Evolutionary conservation across 257 asterid species (phyloP).

Genomic region (Przewalskia tangutica): DNA sequence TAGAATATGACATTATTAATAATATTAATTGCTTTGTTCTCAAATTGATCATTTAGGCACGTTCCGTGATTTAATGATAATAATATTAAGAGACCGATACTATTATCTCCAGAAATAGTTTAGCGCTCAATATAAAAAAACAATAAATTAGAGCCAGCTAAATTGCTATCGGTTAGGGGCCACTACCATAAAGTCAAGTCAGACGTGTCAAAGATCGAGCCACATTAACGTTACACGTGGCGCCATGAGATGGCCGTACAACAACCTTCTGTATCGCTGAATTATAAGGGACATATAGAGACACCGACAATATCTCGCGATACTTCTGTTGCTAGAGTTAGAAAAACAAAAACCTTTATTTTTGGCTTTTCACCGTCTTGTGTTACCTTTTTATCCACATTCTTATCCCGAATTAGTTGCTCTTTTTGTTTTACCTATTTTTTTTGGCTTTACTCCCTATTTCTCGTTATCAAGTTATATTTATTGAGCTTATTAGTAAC

Average conservation of each 20-base stretch:
- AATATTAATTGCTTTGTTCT: too few species aligned
- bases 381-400: not conserved
- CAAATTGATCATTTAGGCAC: too few species aligned
- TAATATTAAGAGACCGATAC: too few species aligned
- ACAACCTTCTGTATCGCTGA: conserved; percentile 20
- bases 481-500: too few species aligned
- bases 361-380: not conserved
- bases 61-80: too few species aligned
- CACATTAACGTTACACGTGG: conserved; percentile 17
- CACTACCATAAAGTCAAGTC: conserved; percentile 7
- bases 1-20: too few species aligned
- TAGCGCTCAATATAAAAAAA: too few species aligned
- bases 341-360: not conserved
- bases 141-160: conserved; percentile 45
- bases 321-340: not conserved
- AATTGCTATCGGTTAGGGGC: conserved; percentile 2
- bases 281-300: not conserved
- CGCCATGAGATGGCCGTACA: conserved; percentile 5
- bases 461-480: too few species aligned
- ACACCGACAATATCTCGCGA: conserved; percentile 51
- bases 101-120: too few species aligned
- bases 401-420: not conserved
- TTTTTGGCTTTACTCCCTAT: too few species aligned
- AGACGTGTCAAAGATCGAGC: conserved; percentile 29
- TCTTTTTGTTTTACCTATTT: too few species aligned